Evolutionary conservation across 768 basidiomycete species (phyloP).

Genomic region (Dentipellis sp.): DNA sequence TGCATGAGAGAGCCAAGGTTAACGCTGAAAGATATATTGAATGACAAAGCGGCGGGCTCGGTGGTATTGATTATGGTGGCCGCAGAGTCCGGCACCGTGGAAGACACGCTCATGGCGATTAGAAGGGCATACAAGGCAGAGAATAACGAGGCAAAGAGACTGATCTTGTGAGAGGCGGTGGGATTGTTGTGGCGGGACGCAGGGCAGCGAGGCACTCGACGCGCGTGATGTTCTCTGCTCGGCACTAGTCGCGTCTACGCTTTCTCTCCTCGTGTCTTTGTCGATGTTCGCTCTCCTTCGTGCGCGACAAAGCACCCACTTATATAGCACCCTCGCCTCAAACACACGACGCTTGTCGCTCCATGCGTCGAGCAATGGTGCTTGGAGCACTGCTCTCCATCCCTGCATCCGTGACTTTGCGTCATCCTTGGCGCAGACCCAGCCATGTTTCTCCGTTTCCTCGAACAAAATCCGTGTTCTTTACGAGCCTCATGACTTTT

Average conservation of each 20-base stretch:
- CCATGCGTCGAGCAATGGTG: neutral
- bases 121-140: neutral
- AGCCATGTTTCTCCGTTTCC: constrained; percentile 10
- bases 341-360: neutral
- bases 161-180: neutral
- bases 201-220: neutral
- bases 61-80: neutral
- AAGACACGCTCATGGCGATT: constrained; percentile 1
- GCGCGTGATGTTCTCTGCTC: neutral
- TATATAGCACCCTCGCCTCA: neutral
- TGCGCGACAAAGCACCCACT: neutral
- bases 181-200: neutral
- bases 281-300: neutral
- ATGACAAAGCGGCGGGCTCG: neutral
- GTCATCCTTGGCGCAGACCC: constrained; percentile 9
- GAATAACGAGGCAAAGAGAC: neutral
- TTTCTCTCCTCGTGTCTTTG: neutral
- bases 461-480: constrained; percentile 10
- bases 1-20: constrained; percentile 24
- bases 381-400: neutral
- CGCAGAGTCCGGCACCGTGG: neutral
- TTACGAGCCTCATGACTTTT: constrained; percentile 7
- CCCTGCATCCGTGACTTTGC: constrained; percentile 8
- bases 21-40: constrained; percentile 18
- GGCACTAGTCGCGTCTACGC: neutral